phyloP scores from a whole-genome alignment of 768 basidiomycete species.

The Sutorius australiensis region DNA sequence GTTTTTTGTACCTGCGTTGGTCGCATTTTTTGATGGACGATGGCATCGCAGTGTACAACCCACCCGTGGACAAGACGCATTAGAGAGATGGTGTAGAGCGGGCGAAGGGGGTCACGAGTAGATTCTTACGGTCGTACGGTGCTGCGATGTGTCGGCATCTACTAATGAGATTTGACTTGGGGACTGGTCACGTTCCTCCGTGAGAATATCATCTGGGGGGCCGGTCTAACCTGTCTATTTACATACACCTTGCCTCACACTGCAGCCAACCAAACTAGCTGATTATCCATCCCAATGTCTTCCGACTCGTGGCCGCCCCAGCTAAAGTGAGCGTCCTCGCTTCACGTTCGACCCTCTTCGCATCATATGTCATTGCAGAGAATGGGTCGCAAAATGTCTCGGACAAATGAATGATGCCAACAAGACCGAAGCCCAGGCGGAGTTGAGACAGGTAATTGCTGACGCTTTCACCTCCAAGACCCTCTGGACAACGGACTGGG shows the following conservation, averaged over 20 bases:
- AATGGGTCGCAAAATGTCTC: conserved; percentile 93
- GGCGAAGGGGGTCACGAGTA: conserved; percentile 10
- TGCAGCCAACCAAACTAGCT: background rate
- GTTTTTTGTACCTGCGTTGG: background rate
- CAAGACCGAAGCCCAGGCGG: conserved; percentile 82
- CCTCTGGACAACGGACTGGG: conserved; percentile 95
- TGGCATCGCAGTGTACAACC: conserved; percentile 35
- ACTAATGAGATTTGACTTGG: no score
- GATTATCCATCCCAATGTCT: conserved; percentile 46
- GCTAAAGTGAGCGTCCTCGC: conserved; percentile 53
- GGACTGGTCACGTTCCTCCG: background rate
- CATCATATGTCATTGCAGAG: conserved; percentile 46
- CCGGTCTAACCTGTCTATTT: no score
- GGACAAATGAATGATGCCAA: conserved; percentile 89
- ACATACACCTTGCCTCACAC: conserved; percentile 7
- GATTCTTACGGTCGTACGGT: conserved; percentile 27
- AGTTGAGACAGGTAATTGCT: conserved; percentile 96
- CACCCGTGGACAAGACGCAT: conserved; percentile 34
- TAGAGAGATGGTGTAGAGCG: conserved; percentile 21
- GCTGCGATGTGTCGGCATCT: conserved; percentile 14
- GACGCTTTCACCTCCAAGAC: conserved; percentile 81
- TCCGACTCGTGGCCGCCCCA: conserved; percentile 78
- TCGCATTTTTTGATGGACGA: conserved; percentile 3
- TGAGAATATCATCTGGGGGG: conserved; percentile 22
- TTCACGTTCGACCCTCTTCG: background rate